Conservation (phyloP, 139 green algal genomes). For the Chlamydomonas sphaeroides region DNA sequence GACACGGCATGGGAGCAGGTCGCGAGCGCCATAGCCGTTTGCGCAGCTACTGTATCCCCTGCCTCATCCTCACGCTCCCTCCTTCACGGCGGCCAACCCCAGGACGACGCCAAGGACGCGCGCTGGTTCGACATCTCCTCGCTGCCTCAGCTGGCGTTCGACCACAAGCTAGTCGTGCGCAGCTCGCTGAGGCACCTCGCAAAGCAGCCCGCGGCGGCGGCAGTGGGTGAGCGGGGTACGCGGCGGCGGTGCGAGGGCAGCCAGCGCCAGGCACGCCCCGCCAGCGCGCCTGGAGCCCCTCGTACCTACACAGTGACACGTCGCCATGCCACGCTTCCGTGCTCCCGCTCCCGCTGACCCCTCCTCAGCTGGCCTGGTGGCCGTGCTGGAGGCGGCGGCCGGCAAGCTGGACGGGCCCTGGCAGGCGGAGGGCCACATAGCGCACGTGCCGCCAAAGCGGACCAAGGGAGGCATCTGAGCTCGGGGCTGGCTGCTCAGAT, state of each 20-base stretch:
- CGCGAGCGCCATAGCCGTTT: too few relatives aligned
- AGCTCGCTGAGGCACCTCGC: conserved; percentile 43
- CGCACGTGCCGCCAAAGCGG: neutral
- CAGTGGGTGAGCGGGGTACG: conserved; percentile 19
- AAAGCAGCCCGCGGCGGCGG: conserved; percentile 1
- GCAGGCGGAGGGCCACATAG: neutral
- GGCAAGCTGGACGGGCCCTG: conserved; percentile 41
- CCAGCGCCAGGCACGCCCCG: too few relatives aligned
- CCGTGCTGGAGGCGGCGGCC: conserved; percentile 13
- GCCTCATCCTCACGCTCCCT: too few relatives aligned
- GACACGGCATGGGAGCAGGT: too few relatives aligned
- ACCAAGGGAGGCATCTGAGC: neutral
- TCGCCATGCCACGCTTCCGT: too few relatives aligned
- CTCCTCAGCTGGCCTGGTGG: neutral
- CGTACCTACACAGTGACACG: too few relatives aligned
- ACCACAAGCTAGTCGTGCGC: conserved; percentile 73
- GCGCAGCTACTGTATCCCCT: too few relatives aligned
- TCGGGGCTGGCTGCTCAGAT: too few relatives aligned
- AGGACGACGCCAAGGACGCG: conserved; percentile 75
- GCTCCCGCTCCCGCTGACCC: too few relatives aligned
- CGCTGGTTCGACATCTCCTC: conserved; percentile 58
- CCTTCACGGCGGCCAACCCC: too few relatives aligned
- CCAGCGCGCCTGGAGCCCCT: too few relatives aligned
- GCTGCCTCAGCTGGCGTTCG: conserved; percentile 72
- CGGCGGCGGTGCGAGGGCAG: neutral